Evolutionary conservation across 2,329 filamentous ascomycete genomes (phyloP), one percentile per base, ranked within the genome.

Genomic region (Xylaria sp.): DNA sequence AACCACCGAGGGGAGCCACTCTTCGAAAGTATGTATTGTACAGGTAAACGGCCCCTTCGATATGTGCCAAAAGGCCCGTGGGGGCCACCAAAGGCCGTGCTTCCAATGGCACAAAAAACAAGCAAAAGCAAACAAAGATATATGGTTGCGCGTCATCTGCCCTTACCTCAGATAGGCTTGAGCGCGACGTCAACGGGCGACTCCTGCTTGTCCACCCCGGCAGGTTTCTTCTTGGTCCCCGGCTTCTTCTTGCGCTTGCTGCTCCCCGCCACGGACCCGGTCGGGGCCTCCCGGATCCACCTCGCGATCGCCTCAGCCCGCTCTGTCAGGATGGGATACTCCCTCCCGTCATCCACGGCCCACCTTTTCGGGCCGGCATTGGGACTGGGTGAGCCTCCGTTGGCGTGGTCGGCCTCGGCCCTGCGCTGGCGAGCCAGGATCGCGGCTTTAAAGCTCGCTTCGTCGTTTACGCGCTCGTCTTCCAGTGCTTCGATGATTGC

Each of bases 271-370:
- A 65, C 67, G 8, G 67, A 63, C 20, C 64, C 64, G 19, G 68
- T 56, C 5, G 82, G 84, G 1, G 82, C 84, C 53, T 87, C 79
- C 44, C 74, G 73, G 19, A 93, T 81, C 90, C 90, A 94, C 39
- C 82, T 74, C 0, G 85, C 82, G 53, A 93, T 84, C 17, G 83
- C 81, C 44, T 84, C 79, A 0, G 89, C 89, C 19, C 90, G 80
- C 59, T 89, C 86, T 1, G 88, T 90, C 17, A 81, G 78, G 59
- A 90, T 85, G 2, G 84, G 83, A 67, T 89, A 89, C 60, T 91
- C 87, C 63, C 83, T 84, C 0, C 80, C 82, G 55, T 87, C 83
- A 48, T 88, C 86, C 51, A 84, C 78, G 4, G 82, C 80, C 84
- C 84, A 88, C 7, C 83, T 74, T 63, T 85, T 86, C 9, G 64